Evolutionary conservation across 306 rosid genomes (phyloP).

Genomic region (Trichosanthes truncata): DNA sequence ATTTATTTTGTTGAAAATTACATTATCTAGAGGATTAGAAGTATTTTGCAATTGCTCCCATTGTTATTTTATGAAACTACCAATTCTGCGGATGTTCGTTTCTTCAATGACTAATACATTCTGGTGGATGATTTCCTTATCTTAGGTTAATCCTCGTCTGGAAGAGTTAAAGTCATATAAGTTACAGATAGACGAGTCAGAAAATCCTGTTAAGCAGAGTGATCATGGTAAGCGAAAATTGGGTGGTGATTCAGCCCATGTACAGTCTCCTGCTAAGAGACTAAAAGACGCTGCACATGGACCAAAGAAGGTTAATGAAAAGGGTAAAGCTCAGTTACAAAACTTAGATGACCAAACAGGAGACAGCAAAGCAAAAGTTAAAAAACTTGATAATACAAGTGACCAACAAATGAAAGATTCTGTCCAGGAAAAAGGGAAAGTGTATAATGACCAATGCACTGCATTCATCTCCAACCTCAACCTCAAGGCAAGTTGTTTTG

Average conservation of each 20-base stretch:
- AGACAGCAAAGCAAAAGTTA: slow-evolving; percentile 25
- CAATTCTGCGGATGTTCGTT: background rate
- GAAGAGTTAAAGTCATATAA: slow-evolving; percentile 61
- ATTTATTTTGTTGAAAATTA: background rate
- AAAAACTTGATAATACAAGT: slow-evolving; percentile 27
- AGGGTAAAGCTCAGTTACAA: slow-evolving; percentile 29
- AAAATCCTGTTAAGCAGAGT: slow-evolving; percentile 37
- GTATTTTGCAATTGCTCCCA: background rate
- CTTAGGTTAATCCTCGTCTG: slow-evolving; percentile 63
- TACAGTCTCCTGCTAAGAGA: slow-evolving; percentile 53
- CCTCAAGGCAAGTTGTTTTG: slow-evolving; percentile 33
- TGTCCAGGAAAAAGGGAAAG: slow-evolving; percentile 31
- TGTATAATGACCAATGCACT: slow-evolving; percentile 75
- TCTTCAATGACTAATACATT: background rate
- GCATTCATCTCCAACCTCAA: slow-evolving; percentile 69
- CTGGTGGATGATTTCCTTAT: background rate
- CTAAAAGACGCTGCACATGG: slow-evolving; percentile 38
- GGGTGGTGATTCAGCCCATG: slow-evolving; percentile 33
- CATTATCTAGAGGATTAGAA: background rate
- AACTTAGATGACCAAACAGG: slow-evolving; percentile 26
- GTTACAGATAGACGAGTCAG: slow-evolving; percentile 62
- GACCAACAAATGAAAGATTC: slow-evolving; percentile 30
- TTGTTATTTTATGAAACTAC: background rate
- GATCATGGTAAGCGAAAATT: slow-evolving; percentile 60
- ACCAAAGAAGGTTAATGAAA: slow-evolving; percentile 31